Evolutionary conservation across 768 basidiomycete species (phyloP), one percentile per base, ranked within the genome.

Genomic region (Tremella yokohamensis): DNA sequence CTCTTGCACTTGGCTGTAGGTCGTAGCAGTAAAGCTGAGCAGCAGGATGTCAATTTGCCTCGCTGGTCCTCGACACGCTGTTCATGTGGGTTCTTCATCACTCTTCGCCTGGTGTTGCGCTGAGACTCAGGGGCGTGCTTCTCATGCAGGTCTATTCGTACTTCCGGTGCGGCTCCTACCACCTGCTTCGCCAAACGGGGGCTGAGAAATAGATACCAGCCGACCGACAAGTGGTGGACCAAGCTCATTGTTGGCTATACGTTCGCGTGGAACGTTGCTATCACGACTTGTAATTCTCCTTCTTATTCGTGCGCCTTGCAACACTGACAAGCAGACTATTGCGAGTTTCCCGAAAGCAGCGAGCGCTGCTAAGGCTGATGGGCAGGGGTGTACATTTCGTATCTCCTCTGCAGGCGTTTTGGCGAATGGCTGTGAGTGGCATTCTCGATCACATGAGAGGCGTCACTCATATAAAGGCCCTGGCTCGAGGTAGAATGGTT

Each of bases 401-500:
- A 69, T 56, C 64, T 65, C 34, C 63, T 69, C 45, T 64, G 65
- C 29, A 57, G 63, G 29, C 20, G 50, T 24, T 69, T 52, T 53
- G 66, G 64, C 54, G 57, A 65, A 51, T 65, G 64, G 64, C 54
- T 65, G 63, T 62, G 26, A 59, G 63, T 61, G 13, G 11, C 40
- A 16, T 56, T 8, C 40, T 13, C 39, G 39, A 11, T 18, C 12
- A 11, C 12, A 40, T 11, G 39, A 18, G 39, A 40, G 8, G 42
- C 42, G 42, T 16, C 6, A 29, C 49, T 50, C 7, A 50, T n/a
- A n/a, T 24, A 7, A 4, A 52, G 51, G 4, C 51, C 51, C 4
- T 52, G 51, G 51, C 51, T 52, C 25, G 51, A 52, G 34, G 51
- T 52, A 11, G 29, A 34, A 34, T 34, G 29, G 29, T 34, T 11